Evolutionary conservation across 169 alveolate species (phyloP).

Genomic region (Plasmodium relictum): DNA sequence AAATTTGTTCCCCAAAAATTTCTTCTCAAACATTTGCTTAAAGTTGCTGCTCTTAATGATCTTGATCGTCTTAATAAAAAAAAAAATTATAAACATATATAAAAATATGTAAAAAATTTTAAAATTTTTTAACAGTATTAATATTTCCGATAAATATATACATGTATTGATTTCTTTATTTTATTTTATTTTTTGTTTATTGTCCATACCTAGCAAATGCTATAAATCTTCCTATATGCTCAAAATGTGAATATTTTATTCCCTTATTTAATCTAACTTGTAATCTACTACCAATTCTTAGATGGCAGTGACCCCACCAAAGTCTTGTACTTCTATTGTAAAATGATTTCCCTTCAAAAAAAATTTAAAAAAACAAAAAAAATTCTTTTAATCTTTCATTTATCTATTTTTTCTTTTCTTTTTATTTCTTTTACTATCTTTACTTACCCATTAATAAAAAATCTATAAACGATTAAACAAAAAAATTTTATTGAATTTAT

Average conservation of each 20-base stretch:
- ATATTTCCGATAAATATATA: slow-evolving; percentile 1
- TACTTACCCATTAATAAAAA: neutral
- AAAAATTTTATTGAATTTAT: too few relatives aligned
- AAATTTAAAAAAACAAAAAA: neutral
- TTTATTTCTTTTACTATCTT: neutral
- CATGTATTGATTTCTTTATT: neutral
- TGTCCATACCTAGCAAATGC: slow-evolving; percentile 53
- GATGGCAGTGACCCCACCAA: slow-evolving; percentile 75
- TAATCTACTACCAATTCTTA: slow-evolving; percentile 60
- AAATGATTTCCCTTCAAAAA: slow-evolving; percentile 47
- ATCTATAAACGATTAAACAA: neutral
- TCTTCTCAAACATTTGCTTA: slow-evolving; percentile 65
- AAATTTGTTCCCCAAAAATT: slow-evolving; percentile 62
- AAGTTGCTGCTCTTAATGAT: slow-evolving; percentile 61
- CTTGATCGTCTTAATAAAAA: slow-evolving; percentile 10
- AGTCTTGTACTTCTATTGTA: slow-evolving; percentile 46
- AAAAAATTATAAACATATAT: neutral
- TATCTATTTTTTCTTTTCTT: neutral
- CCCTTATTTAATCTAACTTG: slow-evolving; percentile 69
- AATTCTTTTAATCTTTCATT: too few relatives aligned
- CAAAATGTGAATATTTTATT: slow-evolving; percentile 57
- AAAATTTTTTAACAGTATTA: too few relatives aligned
- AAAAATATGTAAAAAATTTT: neutral
- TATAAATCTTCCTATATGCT: slow-evolving; percentile 62
- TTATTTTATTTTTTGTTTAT: neutral